Evolutionary conservation across 2,329 filamentous ascomycete species (phyloP).

Genomic region (Thielaviopsis cerberus): DNA sequence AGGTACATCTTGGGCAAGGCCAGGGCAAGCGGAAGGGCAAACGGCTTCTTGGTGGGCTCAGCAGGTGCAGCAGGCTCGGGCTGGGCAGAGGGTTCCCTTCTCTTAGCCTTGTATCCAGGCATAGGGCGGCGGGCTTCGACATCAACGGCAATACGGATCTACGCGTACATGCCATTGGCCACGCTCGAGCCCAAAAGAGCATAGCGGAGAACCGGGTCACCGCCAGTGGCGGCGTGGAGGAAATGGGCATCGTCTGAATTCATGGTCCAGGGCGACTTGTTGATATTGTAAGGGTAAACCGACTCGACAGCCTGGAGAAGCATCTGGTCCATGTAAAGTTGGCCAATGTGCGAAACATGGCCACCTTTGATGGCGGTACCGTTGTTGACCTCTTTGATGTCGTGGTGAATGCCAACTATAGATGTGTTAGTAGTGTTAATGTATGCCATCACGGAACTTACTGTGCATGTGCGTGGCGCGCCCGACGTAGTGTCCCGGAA

Average conservation of each 20-base stretch:
- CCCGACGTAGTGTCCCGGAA: conserved; percentile 26
- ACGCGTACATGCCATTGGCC: conserved; percentile 33
- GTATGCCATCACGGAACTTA: conserved; percentile 20
- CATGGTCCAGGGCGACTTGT: conserved; percentile 27
- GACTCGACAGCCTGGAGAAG: conserved; percentile 33
- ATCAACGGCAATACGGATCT: conserved; percentile 35
- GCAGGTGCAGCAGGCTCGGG: not conserved
- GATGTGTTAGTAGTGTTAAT: not conserved
- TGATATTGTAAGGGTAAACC: conserved; percentile 28
- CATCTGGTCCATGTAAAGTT: conserved; percentile 44
- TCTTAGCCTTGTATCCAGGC: not conserved
- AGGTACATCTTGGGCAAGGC: conserved; percentile 12
- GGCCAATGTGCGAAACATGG: conserved; percentile 40
- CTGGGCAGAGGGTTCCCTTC: not conserved
- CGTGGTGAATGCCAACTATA: conserved; percentile 21
- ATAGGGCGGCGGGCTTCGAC: conserved; percentile 14
- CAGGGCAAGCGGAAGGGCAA: conserved; percentile 6
- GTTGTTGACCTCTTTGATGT: conserved; percentile 19
- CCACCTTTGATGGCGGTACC: conserved; percentile 19
- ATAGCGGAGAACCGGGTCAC: conserved; percentile 41
- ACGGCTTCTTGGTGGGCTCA: conserved; percentile 3
- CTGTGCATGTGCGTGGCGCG: conserved; percentile 30
- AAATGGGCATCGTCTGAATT: conserved; percentile 36
- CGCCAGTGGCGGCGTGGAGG: conserved; percentile 27
- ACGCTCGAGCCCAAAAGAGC: conserved; percentile 34